These are phyloP conservation scores for Cystobasidium pallidum DNA, from an alignment of 1,284 basidiomycete species.

Conservation along the genomic window DNA sequence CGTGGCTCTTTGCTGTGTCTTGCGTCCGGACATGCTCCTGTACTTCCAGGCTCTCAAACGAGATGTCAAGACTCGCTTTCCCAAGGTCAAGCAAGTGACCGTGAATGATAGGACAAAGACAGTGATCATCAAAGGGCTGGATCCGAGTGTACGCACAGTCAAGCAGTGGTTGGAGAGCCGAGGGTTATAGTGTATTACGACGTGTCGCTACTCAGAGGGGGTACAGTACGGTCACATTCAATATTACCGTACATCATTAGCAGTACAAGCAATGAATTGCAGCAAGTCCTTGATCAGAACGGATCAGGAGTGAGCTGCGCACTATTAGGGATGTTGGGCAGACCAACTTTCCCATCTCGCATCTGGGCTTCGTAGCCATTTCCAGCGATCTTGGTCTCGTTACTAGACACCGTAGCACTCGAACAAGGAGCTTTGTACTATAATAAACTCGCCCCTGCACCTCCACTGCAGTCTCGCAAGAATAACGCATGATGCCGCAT, in stretches of 20 bases:
- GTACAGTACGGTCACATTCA: not conserved
- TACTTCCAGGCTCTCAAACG: conserved; percentile 18
- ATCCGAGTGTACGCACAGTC: conserved; percentile 6
- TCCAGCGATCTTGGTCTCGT: no score
- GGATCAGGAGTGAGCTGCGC: no score
- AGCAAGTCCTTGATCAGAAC: not conserved
- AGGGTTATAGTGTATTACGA: conserved; percentile 15
- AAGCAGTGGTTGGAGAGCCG: conserved; percentile 24
- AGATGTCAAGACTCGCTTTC: conserved; percentile 8
- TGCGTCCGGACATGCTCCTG: not conserved
- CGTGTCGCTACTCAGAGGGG: not conserved
- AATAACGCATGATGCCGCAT: no score
- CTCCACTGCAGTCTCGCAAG: no score
- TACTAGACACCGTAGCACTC: no score
- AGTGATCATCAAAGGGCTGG: conserved; percentile 18
- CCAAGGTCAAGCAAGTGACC: conserved; percentile 3
- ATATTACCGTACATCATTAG: not conserved
- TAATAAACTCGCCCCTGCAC: no score
- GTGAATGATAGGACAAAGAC: conserved; percentile 19
- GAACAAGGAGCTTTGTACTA: no score
- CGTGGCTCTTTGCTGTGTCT: no score
- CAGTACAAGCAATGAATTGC: not conserved
- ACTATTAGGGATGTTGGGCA: no score
- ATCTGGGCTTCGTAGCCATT: no score
- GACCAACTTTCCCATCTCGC: no score